phyloP scores from a whole-genome alignment of 805 yeast genomes.

The Monosporozyma siamensis region DNA sequence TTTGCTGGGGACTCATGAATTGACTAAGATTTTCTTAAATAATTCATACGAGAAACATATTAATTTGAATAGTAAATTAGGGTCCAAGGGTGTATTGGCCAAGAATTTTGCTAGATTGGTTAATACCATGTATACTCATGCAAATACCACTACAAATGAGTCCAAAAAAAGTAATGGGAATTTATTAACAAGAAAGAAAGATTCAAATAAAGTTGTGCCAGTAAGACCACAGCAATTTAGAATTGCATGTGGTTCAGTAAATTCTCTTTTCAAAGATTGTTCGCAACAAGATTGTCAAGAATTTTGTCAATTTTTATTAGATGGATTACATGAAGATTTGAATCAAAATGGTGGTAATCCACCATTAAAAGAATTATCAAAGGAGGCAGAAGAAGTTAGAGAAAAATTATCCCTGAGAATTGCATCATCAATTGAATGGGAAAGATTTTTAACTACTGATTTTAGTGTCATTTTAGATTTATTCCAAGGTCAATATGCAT shows the following conservation, averaged over 20 bases:
- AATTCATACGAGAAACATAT: constrained; percentile 61
- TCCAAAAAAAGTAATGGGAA: neutral
- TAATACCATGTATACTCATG: constrained; percentile 41
- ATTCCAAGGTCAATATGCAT: constrained; percentile 83
- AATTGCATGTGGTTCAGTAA: constrained; percentile 56
- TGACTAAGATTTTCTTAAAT: constrained; percentile 54
- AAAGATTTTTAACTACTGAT: constrained; percentile 70
- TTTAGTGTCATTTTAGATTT: constrained; percentile 73
- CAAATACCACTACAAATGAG: neutral
- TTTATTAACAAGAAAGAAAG: constrained; percentile 1
- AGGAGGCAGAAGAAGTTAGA: constrained; percentile 61
- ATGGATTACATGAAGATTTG: constrained; percentile 87
- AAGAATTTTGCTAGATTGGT: constrained; percentile 59
- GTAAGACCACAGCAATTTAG: constrained; percentile 63
- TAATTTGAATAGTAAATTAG: constrained; percentile 62
- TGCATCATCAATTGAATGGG: constrained; percentile 92
- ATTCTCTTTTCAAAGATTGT: constrained; percentile 70
- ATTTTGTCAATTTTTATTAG: constrained; percentile 76
- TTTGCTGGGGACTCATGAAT: constrained; percentile 59
- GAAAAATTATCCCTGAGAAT: constrained; percentile 67
- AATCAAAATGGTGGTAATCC: constrained; percentile 55
- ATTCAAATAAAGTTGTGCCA: constrained; percentile 8
- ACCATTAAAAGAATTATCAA: constrained; percentile 49
- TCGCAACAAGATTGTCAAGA: constrained; percentile 94
- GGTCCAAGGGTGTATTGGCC: constrained; percentile 74